These are phyloP conservation scores for Geotrichum candidum DNA, from an alignment of 1,139 yeast genomes.

Conservation along the genomic window DNA sequence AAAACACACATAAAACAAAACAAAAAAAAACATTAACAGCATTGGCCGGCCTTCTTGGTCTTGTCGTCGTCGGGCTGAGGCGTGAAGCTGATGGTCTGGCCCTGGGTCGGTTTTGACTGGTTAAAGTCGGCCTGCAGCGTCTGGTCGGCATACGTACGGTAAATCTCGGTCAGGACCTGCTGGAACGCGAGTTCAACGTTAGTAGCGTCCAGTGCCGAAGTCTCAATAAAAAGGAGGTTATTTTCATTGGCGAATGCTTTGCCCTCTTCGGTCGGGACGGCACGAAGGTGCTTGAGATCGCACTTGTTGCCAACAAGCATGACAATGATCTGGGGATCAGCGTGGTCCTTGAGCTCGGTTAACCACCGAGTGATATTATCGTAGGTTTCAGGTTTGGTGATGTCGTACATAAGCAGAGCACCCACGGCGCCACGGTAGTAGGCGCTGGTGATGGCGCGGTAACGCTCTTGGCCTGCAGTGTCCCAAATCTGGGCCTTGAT, in stretches of 20 bases:
- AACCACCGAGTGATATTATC: constrained; percentile 95
- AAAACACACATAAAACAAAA: neutral
- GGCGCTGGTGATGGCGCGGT: constrained; percentile 95
- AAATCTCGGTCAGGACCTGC: constrained; percentile 83
- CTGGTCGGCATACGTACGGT: constrained; percentile 60
- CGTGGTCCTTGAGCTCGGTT: constrained; percentile 91
- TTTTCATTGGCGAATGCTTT: constrained; percentile 91
- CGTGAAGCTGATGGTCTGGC: constrained; percentile 88
- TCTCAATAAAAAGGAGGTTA: constrained; percentile 86
- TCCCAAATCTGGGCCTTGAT: constrained; percentile 99
- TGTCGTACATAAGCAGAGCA: constrained; percentile 91
- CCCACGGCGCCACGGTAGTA: constrained; percentile 98
- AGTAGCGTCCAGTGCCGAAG: constrained; percentile 92
- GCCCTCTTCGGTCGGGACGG: constrained; percentile 97
- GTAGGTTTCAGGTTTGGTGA: constrained; percentile 85
- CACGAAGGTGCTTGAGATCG: constrained; percentile 90
- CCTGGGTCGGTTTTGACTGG: constrained; percentile 53
- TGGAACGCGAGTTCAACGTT: constrained; percentile 94
- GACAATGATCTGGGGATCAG: constrained; percentile 93
- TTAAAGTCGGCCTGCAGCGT: constrained; percentile 39
- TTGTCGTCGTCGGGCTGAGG: constrained; percentile 84
- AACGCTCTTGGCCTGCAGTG: constrained; percentile 98
- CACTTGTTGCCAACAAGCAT: constrained; percentile 96
- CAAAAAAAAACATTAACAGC: constrained; percentile 29
- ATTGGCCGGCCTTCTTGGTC: constrained; percentile 60